Evolutionary conservation across 2,329 filamentous ascomycete species (phyloP), one percentile per base, ranked within the genome.

Genomic region (Pseudocercospora macadamiae): DNA sequence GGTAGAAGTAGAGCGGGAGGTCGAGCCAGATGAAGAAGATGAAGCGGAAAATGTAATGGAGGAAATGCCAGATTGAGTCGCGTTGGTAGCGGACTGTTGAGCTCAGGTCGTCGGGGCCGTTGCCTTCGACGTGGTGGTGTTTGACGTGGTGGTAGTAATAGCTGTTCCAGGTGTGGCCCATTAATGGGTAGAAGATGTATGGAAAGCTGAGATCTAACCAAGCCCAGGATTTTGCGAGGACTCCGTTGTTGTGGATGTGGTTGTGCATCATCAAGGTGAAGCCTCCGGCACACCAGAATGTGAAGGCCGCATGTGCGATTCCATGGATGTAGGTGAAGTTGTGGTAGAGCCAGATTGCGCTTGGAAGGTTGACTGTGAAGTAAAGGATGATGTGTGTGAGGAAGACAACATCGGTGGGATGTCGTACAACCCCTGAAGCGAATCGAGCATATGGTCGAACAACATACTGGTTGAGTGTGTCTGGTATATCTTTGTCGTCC

Each of bases 111-210:
- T 87, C 82, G 0, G 89, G 89, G 0, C 90, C 90, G 67, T 93
- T 93, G 62, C 86, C 88, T 75, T 93, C 90, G 55, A 93, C 86
- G 65, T 93, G 90, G 70, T 93, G 90, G 70, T 92, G 89, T 78
- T 93, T 93, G 70, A 93, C 89, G 68, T 93, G 90, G 70, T 93
- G 90, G 70, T 91, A 93, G 72, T 83, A 93, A 76, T 93, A 93
- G 1, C 87, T 88, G 75, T 93, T 91, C 89, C 89, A 92, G 0
- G 89, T 92, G 69, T 93, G 90, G 9, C 90, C 90, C 83, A 91
- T 89, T 57, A 93, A 75, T 0, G 89, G 89, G 65, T 92, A 88
- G 9, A 85, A 78, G 37, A 93, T 73, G 70, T 91, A 93, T 0
- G 90, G 90, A 66, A 92, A 93, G 1, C 81, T 53, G 4, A 74